Base-by-base conservation (phyloP, 345 rosid species). In the Durio zibethinus region DNA sequence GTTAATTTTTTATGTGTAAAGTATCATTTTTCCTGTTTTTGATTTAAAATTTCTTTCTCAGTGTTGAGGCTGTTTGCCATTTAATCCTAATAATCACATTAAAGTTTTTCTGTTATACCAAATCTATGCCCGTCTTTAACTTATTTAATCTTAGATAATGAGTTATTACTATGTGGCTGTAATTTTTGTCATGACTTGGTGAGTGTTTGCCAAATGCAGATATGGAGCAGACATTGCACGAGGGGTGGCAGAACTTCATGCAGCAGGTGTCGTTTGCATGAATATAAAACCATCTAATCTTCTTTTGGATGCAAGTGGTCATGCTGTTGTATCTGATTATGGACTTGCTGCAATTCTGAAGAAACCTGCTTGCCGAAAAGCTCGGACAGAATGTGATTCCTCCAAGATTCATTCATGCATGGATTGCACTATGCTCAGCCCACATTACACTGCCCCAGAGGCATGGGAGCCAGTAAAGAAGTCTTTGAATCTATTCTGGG, bases 391-490 rank as follows among this genome's bases (percentile, higher is more conserved):
- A 77, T 82, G 83, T 74, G 99, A 93, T 77, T 86, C 93, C 65
- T 86, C 87, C 9, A 88, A 87, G 80, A 68, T 82, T 73, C 91
- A 91, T 86, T 91, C 90, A 29, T 94, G 93, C 73, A 85, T 91
- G 89, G 99, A 95, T 81, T 91, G 97, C 79, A 84, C 88, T 52
- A 89, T 90, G 85, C 92, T 90, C 52, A 90, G 93, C 80, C 98
- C 98, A 50, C 92, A 95, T 70, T 90, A 95, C 80, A 87, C 96
- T 68, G 97, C 99, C 48, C 99, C 99, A 43, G 99, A 93, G 88
- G 98, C 93, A 72, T 95, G 97, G 99, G 99, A 90, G 81, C 99
- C 99, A 1, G 93, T 89, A 64, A 95, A 89, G 86, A 95, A 95
- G 85, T 84, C 97, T 1, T 75, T 91, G 82, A 87, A 91, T 84